A percentile compares a stretch with the other conserved stretches of the same genome.
These are phyloP conservation scores for Ustilago hordei DNA, from an alignment of 1,284 basidiomycete species.

Conservation along the genomic window DNA sequence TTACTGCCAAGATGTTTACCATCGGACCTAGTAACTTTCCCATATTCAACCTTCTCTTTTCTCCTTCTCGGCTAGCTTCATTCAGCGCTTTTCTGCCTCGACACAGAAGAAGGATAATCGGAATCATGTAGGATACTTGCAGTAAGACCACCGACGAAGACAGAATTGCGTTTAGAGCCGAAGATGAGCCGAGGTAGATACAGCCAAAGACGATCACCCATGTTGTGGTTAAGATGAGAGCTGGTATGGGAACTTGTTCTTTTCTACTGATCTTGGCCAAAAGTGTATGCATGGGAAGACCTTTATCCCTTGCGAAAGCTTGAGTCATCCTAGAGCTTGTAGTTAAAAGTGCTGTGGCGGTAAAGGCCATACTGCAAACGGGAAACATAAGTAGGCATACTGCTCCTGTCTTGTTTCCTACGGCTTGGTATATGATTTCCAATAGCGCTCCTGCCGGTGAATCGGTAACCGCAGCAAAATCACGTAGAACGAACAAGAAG, in stretches of 20 bases:
- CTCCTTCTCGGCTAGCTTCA: slow-evolving; percentile 40
- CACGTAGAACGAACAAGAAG: slow-evolving; percentile 78
- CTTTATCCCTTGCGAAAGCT: slow-evolving; percentile 79
- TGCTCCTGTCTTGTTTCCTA: slow-evolving; percentile 75
- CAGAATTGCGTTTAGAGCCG: slow-evolving; percentile 72
- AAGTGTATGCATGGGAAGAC: slow-evolving; percentile 75
- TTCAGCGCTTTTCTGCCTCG: slow-evolving; percentile 70
- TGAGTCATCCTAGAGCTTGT: slow-evolving; percentile 78
- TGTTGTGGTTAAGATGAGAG: slow-evolving; percentile 75
- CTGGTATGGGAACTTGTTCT: slow-evolving; percentile 68
- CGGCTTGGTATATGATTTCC: slow-evolving; percentile 77
- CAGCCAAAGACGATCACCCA: slow-evolving; percentile 69
- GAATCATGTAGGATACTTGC: slow-evolving; percentile 71
- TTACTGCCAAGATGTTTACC: slow-evolving; percentile 70
- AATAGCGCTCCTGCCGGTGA: slow-evolving; percentile 77
- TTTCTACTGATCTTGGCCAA: slow-evolving; percentile 73
- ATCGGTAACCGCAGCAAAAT: slow-evolving; percentile 74
- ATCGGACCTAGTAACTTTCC: slow-evolving; percentile 53
- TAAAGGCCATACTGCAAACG: slow-evolving; percentile 70
- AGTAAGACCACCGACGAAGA: slow-evolving; percentile 71
- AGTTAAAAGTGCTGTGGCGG: slow-evolving; percentile 63
- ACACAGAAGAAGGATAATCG: slow-evolving; percentile 70
- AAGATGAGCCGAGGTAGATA: slow-evolving; percentile 74
- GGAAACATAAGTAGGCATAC: slow-evolving; percentile 74
- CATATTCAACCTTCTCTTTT: slow-evolving; percentile 30